Evolutionary conservation across 2,329 filamentous ascomycete species (phyloP).

Genomic region (Monilinia laxa): DNA sequence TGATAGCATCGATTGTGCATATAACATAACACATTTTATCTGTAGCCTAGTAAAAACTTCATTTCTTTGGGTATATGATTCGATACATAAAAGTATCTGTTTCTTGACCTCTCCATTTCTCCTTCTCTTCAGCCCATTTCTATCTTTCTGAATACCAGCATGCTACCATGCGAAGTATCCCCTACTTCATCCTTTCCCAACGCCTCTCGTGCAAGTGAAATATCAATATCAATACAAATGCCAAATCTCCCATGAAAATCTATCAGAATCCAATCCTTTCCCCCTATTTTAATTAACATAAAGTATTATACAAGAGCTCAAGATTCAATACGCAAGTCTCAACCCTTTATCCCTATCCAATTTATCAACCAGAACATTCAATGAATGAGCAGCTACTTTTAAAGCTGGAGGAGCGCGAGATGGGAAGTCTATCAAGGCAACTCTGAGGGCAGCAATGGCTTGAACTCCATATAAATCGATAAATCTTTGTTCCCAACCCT

Average conservation of each 20-base stretch:
- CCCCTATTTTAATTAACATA: background rate
- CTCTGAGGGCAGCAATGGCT: constrained; percentile 67
- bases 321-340: constrained; percentile 5
- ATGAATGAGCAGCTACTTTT: constrained; percentile 15
- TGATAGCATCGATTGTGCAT: no score
- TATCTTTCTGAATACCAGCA: background rate
- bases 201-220: background rate
- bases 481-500: constrained; percentile 72
- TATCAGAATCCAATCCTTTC: constrained; percentile 3
- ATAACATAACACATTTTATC: no score
- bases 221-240: background rate
- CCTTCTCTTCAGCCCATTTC: no score
- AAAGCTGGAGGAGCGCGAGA: constrained; percentile 12
- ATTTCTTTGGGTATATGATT: constrained; percentile 11
- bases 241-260: background rate
- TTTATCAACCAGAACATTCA: constrained; percentile 24
- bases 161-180: background rate
- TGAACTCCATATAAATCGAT: constrained; percentile 78
- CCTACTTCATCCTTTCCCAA: background rate
- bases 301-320: background rate
- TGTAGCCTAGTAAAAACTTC: background rate
- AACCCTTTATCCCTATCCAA: constrained; percentile 24
- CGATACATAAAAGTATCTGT: background rate
- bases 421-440: constrained; percentile 74
- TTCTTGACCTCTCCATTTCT: background rate